phyloP scores from a whole-genome alignment of 176 grass and related monocot genomes.

The Thalia dealbata region DNA sequence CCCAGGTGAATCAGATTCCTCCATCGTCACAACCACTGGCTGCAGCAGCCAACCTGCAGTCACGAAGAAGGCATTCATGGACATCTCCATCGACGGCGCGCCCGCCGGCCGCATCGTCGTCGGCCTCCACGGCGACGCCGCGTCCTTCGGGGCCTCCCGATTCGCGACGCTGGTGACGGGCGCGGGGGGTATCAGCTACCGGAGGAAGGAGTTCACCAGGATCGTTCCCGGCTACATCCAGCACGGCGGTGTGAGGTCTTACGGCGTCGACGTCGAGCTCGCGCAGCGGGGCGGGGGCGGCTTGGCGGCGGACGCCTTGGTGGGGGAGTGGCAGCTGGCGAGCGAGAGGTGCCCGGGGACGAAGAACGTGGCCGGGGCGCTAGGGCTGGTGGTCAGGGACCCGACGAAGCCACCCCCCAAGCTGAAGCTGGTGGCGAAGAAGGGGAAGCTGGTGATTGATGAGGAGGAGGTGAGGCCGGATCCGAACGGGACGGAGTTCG shows the following conservation, averaged over 20 bases:
- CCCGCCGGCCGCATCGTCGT: constrained; percentile 65
- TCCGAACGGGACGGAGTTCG: constrained; percentile 84
- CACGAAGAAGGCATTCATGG: constrained; percentile 55
- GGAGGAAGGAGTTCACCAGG: constrained; percentile 89
- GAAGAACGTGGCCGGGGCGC: constrained; percentile 36
- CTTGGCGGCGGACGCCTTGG: constrained; percentile 30
- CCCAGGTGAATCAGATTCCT: constrained; percentile 7
- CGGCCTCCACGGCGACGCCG: constrained; percentile 44
- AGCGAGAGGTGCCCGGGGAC: constrained; percentile 25
- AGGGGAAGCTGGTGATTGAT: constrained; percentile 59
- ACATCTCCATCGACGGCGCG: constrained; percentile 73
- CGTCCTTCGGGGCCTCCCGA: constrained; percentile 44
- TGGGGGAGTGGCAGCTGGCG: constrained; percentile 39
- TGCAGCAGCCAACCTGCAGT: constrained; percentile 11
- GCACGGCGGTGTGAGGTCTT: constrained; percentile 66
- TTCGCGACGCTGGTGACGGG: constrained; percentile 44
- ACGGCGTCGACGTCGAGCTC: constrained; percentile 34
- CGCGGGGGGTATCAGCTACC: constrained; percentile 53
- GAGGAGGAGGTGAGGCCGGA: constrained; percentile 46
- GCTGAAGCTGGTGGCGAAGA: constrained; percentile 66
- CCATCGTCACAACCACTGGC: constrained; percentile 1
- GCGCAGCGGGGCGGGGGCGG: constrained; percentile 18
- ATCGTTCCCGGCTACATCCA: constrained; percentile 72
- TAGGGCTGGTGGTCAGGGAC: constrained; percentile 64
- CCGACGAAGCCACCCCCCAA: constrained; percentile 67